These are phyloP conservation scores for Talaromyces liani DNA, from an alignment of 495 filamentous ascomycete species.

Conservation along the genomic window DNA sequence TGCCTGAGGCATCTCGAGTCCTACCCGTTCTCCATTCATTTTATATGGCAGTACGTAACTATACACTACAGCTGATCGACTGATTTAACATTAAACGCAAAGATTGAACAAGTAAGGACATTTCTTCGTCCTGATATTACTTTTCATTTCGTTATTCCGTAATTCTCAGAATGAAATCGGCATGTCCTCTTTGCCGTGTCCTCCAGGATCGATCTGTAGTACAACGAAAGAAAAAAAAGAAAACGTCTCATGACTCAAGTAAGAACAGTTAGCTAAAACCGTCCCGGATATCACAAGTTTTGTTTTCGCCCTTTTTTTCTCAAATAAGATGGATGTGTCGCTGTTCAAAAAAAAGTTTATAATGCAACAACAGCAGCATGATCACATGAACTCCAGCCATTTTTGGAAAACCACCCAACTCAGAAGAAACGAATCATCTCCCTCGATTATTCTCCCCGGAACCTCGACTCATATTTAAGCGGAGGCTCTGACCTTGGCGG, in stretches of 20 bases:
- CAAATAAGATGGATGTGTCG: slow-evolving; percentile 23
- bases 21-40: not conserved
- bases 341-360: slow-evolving; percentile 32
- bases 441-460: slow-evolving; percentile 36
- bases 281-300: slow-evolving; percentile 42
- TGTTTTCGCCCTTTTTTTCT: slow-evolving; percentile 24
- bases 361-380: slow-evolving; percentile 41
- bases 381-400: slow-evolving; percentile 36
- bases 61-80: not conserved
- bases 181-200: slow-evolving; percentile 10
- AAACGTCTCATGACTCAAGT: slow-evolving; percentile 10
- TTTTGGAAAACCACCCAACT: slow-evolving; percentile 33
- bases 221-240: slow-evolving; percentile 5
- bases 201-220: slow-evolving; percentile 3
- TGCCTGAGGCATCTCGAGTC: slow-evolving; percentile 22
- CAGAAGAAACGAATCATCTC: slow-evolving; percentile 25
- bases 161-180: slow-evolving; percentile 10
- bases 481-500: slow-evolving; percentile 63
- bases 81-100: not conserved
- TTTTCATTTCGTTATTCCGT: slow-evolving; percentile 11
- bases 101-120: slow-evolving; percentile 10
- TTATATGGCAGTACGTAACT: too few relatives aligned
- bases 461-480: slow-evolving; percentile 38
- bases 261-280: not conserved
- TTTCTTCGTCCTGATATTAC: slow-evolving; percentile 12